These are phyloP conservation scores for Kodamaea derodonti DNA, from an alignment of 1,139 yeast genomes.

Conservation along the genomic window DNA sequence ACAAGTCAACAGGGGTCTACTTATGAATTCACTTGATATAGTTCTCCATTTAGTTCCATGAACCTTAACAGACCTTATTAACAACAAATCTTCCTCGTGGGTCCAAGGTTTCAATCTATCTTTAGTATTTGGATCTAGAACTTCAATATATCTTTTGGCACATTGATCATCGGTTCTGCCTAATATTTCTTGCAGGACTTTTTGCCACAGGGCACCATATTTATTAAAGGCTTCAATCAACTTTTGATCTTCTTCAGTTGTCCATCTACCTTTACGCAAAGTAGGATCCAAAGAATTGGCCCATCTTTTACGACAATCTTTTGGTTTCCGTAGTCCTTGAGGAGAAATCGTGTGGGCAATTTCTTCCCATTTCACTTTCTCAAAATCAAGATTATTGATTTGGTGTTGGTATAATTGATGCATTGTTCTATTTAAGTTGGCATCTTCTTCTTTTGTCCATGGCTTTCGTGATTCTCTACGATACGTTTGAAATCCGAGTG, in stretches of 20 bases:
- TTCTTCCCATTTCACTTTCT: slow-evolving; percentile 62
- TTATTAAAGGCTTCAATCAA: slow-evolving; percentile 60
- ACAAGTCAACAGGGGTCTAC: slow-evolving; percentile 86
- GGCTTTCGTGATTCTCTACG: slow-evolving; percentile 59
- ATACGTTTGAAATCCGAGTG: slow-evolving; percentile 72
- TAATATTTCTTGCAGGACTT: slow-evolving; percentile 67
- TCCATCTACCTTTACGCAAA: slow-evolving; percentile 84
- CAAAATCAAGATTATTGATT: slow-evolving; percentile 26
- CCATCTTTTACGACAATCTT: slow-evolving; percentile 76
- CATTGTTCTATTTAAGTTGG: slow-evolving; percentile 37
- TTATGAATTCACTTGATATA: slow-evolving; percentile 65
- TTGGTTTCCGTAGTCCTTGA: slow-evolving; percentile 48
- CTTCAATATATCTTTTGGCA: slow-evolving; percentile 87
- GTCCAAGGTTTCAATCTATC: slow-evolving; percentile 82
- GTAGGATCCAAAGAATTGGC: slow-evolving; percentile 77
- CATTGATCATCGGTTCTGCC: slow-evolving; percentile 96
- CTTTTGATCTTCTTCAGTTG: slow-evolving; percentile 71
- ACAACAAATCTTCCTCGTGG: slow-evolving; percentile 65
- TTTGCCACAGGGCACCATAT: slow-evolving; percentile 84
- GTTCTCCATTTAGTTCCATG: slow-evolving; percentile 94
- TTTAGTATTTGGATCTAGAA: slow-evolving; percentile 75
- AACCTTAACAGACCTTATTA: slow-evolving; percentile 60
- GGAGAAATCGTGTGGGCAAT: slow-evolving; percentile 44
- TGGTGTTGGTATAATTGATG: slow-evolving; percentile 20
- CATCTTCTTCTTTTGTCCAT: slow-evolving; percentile 69